Percentiles rank a stretch among this genome's conserved stretches.
These are phyloP conservation scores for Akanthomyces dipterigenus DNA, from an alignment of 2,329 filamentous ascomycete species.

Conservation along the genomic window DNA sequence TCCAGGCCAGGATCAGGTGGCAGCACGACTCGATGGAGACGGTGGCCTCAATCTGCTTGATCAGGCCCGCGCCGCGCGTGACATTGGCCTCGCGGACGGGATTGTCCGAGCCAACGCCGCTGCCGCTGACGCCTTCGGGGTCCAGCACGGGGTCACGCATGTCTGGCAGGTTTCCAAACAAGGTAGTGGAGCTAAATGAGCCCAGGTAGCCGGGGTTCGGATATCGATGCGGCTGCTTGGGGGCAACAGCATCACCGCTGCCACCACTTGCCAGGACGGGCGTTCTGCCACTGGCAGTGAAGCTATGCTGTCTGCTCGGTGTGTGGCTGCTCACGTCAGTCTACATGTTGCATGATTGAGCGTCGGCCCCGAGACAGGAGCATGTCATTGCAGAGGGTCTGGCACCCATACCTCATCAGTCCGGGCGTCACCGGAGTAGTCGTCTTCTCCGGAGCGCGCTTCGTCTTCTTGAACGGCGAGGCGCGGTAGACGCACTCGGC, in stretches of 20 bases:
- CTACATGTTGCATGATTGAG: neutral
- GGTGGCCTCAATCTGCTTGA: constrained; percentile 10
- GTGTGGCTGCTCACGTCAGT: neutral
- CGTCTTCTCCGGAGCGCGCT: constrained; percentile 6
- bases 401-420: neutral
- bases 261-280: neutral
- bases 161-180: constrained; percentile 13
- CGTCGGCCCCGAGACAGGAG: neutral
- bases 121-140: neutral
- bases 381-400: neutral
- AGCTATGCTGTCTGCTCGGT: neutral
- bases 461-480: constrained; percentile 17
- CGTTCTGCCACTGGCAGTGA: neutral
- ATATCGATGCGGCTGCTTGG: constrained; percentile 6
- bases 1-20: constrained; percentile 9
- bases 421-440: constrained; percentile 5
- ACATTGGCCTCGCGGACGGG: constrained; percentile 9
- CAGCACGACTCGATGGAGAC: constrained; percentile 10
- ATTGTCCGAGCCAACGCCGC: neutral
- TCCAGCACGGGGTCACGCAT: neutral
- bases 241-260: neutral
- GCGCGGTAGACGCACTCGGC: constrained; percentile 15
- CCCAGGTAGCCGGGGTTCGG: constrained; percentile 11
- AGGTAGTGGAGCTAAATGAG: constrained; percentile 14
- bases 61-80: constrained; percentile 1